A percentile compares a stretch with the other conserved stretches of the same genome.
These are phyloP conservation scores for Lumnitzera racemosa DNA, from an alignment of 345 rosid genomes.

Conservation along the genomic window DNA sequence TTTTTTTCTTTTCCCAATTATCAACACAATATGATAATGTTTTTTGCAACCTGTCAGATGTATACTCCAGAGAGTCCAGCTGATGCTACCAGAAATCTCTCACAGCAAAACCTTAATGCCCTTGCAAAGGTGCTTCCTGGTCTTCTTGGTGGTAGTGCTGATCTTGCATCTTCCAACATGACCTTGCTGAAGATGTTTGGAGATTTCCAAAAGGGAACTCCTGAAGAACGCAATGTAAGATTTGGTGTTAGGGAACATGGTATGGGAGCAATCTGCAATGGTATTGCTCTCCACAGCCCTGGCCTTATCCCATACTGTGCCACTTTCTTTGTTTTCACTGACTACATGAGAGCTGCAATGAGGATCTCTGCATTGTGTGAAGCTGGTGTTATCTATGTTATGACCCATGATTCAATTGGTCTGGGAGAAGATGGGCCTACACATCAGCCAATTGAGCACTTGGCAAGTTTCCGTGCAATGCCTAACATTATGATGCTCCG, in stretches of 20 bases:
- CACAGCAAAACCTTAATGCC: conserved; percentile 85
- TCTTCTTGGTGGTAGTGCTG: conserved; percentile 96
- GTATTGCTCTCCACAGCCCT: conserved; percentile 86
- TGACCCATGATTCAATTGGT: conserved; percentile 99
- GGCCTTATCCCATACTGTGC: conserved; percentile 97
- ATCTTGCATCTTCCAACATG: conserved; percentile 98
- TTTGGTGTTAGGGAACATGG: conserved; percentile 98
- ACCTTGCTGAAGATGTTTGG: conserved; percentile 84
- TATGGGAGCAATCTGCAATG: conserved; percentile 96
- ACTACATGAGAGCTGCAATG: conserved; percentile 99
- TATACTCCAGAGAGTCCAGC: conserved; percentile 86
- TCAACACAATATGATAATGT: no score
- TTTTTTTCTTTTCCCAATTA: no score
- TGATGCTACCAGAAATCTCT: conserved; percentile 91
- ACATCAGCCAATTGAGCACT: conserved; percentile 95
- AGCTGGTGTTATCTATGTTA: conserved; percentile 91
- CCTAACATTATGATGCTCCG: conserved; percentile 95
- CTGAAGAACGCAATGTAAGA: conserved; percentile 83
- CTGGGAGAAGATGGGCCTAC: conserved; percentile 99
- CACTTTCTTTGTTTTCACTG: conserved; percentile 99
- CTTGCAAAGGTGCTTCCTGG: conserved; percentile 79
- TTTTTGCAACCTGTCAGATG: conserved; percentile 26
- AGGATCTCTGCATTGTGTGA: conserved; percentile 82
- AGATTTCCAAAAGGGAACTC: conserved; percentile 85
- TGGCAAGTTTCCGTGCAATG: conserved; percentile 99